Evolutionary conservation across 805 yeast species (phyloP).

Genomic region (Kodamaea nitidulidarum): DNA sequence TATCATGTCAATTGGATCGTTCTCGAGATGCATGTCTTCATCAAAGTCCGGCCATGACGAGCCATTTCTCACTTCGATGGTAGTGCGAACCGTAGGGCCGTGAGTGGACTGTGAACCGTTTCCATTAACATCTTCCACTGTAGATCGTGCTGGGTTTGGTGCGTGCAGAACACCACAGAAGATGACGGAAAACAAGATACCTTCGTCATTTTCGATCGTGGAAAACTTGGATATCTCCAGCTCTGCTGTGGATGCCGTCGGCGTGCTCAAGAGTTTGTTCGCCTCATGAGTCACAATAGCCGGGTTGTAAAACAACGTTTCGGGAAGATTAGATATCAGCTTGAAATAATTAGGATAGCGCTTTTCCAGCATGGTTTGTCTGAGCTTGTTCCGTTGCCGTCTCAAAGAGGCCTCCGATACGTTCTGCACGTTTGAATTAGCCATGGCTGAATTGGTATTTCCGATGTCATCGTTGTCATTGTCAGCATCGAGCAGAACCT

Average conservation of each 20-base stretch:
- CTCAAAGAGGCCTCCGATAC: conserved; percentile 30
- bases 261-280: conserved; percentile 22
- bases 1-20: conserved; percentile 24
- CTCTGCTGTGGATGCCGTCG: conserved; percentile 18
- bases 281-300: conserved; percentile 29
- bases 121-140: too few relatives aligned
- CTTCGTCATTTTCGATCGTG: conserved; percentile 31
- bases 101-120: too few relatives aligned
- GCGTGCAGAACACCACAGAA: conserved; percentile 30
- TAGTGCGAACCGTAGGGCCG: conserved; percentile 23
- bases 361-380: conserved; percentile 26
- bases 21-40: conserved; percentile 29
- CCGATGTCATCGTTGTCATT: conserved; percentile 51
- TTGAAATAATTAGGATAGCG: conserved; percentile 36
- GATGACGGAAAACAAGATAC: conserved; percentile 33
- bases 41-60: conserved; percentile 38
- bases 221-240: conserved; percentile 20
- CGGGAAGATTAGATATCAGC: conserved; percentile 33
- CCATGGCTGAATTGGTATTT: conserved; percentile 7
- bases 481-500: conserved; percentile 31
- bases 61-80: conserved; percentile 41
- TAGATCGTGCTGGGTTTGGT: too few relatives aligned
- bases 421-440: conserved; percentile 12
- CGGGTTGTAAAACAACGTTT: conserved; percentile 30
- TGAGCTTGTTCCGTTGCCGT: conserved; percentile 29